Conservation (phyloP, 192 early-diverging fungal species). For the Glomus cerebriforme region DNA sequence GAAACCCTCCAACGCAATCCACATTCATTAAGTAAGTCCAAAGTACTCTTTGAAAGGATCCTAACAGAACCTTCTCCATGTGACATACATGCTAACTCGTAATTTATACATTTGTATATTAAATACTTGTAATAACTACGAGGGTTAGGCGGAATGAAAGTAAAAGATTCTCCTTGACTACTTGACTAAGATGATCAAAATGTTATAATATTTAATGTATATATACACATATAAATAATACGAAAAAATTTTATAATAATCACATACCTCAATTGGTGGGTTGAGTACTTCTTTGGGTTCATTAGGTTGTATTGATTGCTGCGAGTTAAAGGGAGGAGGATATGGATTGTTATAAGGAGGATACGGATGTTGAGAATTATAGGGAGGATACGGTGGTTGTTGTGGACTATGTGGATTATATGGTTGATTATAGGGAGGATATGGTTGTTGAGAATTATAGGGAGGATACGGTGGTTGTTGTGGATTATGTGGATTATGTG, state of each 20-base stretch:
- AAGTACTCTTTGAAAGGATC: slow-evolving; percentile 55
- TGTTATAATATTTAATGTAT: background rate
- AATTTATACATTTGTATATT: slow-evolving; percentile 64
- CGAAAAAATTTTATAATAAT: background rate
- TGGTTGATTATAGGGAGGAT: background rate
- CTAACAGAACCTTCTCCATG: slow-evolving; percentile 42
- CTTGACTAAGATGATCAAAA: background rate
- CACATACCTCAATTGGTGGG: background rate
- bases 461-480: background rate
- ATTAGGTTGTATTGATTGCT: background rate
- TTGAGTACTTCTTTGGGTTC: background rate
- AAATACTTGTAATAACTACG: slow-evolving; percentile 61
- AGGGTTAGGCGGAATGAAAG: slow-evolving; percentile 60
- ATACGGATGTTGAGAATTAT: background rate
- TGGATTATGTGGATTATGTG: background rate
- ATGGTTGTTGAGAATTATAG: background rate
- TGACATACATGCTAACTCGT: slow-evolving; percentile 47
- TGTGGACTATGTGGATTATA: background rate
- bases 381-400: background rate
- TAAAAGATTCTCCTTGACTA: slow-evolving; percentile 33
- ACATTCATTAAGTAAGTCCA: slow-evolving; percentile 66
- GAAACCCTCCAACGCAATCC: slow-evolving; percentile 70
- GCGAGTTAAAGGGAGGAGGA: background rate
- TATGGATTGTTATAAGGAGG: background rate
- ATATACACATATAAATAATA: too few species aligned